Conservation (phyloP, 495 filamentous ascomycete species). For the Viridothelium virens region DNA sequence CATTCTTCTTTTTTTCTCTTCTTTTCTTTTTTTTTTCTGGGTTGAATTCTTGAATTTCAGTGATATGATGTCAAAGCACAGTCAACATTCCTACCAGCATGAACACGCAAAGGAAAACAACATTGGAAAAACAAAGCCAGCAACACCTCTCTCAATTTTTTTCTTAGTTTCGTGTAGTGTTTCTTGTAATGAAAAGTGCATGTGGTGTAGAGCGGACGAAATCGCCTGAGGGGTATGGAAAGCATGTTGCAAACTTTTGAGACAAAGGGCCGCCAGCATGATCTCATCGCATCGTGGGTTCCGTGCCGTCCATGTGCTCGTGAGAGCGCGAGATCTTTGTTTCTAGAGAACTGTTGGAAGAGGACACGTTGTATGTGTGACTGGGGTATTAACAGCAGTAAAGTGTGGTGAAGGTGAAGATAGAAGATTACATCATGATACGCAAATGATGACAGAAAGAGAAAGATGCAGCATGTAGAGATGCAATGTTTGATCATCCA, state of each 20-base stretch:
- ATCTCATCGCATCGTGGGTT: background rate
- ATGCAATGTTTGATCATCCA: background rate
- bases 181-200: background rate
- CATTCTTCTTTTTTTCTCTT: background rate
- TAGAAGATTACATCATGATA: background rate
- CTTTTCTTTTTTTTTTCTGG: background rate
- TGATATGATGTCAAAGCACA: background rate
- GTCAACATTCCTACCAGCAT: constrained; percentile 8
- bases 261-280: constrained; percentile 4
- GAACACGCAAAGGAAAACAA: constrained; percentile 4
- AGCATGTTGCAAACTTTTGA: background rate
- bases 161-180: background rate
- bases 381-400: constrained; percentile 1
- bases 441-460: background rate
- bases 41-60: background rate
- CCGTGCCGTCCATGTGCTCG: background rate
- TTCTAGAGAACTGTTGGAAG: background rate
- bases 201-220: background rate
- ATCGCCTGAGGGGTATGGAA: background rate
- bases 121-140: background rate
- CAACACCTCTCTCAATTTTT: background rate
- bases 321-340: background rate
- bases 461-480: background rate
- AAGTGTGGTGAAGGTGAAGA: background rate
- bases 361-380: background rate